Conservation (phyloP, 1,284 basidiomycete species). For the Ganoderma boninense region DNA sequence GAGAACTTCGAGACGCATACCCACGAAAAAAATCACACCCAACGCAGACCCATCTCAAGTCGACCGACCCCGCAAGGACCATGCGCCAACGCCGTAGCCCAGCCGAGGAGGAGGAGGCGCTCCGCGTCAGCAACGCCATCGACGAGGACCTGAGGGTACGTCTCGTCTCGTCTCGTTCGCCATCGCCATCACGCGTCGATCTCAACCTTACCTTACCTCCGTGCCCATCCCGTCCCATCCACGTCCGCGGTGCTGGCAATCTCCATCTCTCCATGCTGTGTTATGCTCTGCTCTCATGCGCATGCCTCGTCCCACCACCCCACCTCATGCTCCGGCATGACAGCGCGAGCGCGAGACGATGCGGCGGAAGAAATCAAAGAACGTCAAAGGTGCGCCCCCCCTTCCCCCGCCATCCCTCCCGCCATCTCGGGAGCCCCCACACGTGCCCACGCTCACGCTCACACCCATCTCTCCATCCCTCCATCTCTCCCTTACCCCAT, state of each 20-base stretch:
- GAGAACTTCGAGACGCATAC: not conserved
- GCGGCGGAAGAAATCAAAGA: slow-evolving; percentile 55
- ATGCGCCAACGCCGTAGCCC: slow-evolving; percentile 35
- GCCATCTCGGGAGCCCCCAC: no score
- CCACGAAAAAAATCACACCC: not conserved
- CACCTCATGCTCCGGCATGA: not conserved
- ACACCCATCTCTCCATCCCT: not conserved
- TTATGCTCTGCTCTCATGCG: not conserved
- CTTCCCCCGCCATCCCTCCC: not conserved
- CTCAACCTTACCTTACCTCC: not conserved
- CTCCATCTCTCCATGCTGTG: not conserved
- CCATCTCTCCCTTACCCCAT: no score
- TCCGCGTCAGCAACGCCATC: slow-evolving; percentile 66
- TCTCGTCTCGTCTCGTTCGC: slow-evolving; percentile 23
- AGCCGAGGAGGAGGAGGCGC: slow-evolving; percentile 56
- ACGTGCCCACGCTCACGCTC: no score
- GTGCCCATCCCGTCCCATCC: not conserved
- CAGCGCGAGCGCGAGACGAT: slow-evolving; percentile 62
- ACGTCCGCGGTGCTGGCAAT: not conserved
- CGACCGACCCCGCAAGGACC: not conserved
- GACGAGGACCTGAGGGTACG: slow-evolving; percentile 75
- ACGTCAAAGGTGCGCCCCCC: slow-evolving; percentile 68
- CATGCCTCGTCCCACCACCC: no score
- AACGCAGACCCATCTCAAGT: not conserved
- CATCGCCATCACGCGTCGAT: slow-evolving; percentile 11